These are phyloP conservation scores for Saccharomyces cerevisiae DNA, from an alignment of 805 yeast species.

Conservation along the genomic window DNA sequence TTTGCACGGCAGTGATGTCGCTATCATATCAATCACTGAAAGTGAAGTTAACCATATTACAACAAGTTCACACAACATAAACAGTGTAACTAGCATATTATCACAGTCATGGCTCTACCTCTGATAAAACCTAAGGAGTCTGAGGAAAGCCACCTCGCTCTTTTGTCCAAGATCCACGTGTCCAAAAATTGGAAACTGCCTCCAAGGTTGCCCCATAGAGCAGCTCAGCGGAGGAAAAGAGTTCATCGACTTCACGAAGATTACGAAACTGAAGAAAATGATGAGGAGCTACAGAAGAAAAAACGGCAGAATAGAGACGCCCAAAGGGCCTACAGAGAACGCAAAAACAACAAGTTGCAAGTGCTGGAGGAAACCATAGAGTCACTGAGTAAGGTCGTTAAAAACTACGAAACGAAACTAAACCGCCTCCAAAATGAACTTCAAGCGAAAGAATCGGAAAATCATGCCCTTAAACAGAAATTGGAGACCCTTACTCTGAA, in stretches of 20 bases:
- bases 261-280: background rate
- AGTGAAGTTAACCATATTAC: background rate
- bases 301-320: constrained; percentile 91
- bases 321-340: constrained; percentile 81
- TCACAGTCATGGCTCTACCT: background rate
- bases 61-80: background rate
- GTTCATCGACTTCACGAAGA: background rate
- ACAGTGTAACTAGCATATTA: background rate
- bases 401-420: constrained; percentile 57
- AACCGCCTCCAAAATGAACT: constrained; percentile 25
- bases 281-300: constrained; percentile 78
- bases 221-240: background rate
- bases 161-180: constrained; percentile 7
- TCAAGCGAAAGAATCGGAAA: constrained; percentile 19
- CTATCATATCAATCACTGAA: background rate
- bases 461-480: constrained; percentile 8
- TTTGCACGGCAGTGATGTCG: background rate
- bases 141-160: constrained; percentile 44
- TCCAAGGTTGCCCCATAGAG: constrained; percentile 40
- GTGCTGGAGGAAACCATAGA: constrained; percentile 52
- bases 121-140: constrained; percentile 17
- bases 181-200: constrained; percentile 22
- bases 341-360: constrained; percentile 73
- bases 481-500: constrained; percentile 10
- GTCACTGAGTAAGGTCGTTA: constrained; percentile 36